These are phyloP conservation scores for Camellia oleifera DNA, from an alignment of 179 eudicot species.

Conservation along the genomic window DNA sequence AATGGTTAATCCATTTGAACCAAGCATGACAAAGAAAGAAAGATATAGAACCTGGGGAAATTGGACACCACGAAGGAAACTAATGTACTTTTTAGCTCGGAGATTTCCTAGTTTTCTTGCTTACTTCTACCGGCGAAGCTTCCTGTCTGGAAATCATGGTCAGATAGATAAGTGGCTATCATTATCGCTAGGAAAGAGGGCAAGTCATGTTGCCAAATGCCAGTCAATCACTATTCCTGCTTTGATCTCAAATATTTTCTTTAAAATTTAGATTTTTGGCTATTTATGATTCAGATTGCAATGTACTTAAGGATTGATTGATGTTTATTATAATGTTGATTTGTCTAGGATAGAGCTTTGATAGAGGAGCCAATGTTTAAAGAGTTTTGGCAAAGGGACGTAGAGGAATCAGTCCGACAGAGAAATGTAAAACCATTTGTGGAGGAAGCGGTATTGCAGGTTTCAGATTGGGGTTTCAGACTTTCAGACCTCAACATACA, in stretches of 20 bases:
- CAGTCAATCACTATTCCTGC: neutral
- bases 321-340: neutral
- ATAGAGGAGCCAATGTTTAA: constrained; percentile 41
- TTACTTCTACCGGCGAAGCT: constrained; percentile 48
- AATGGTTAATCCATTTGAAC: constrained; percentile 65
- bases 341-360: constrained; percentile 53
- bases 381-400: constrained; percentile 63
- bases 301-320: neutral
- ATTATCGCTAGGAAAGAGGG: constrained; percentile 51
- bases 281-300: neutral
- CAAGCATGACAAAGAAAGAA: constrained; percentile 62
- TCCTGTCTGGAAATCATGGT: constrained; percentile 61
- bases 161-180: constrained; percentile 56
- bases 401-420: constrained; percentile 74
- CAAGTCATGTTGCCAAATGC: constrained; percentile 18
- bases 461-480: constrained; percentile 64
- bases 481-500: constrained; percentile 52
- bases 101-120: constrained; percentile 50
- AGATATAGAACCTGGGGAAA: constrained; percentile 46
- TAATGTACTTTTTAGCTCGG: constrained; percentile 49
- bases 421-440: constrained; percentile 54
- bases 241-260: neutral
- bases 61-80: constrained; percentile 46
- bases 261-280: neutral
- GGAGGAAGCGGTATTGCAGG: constrained; percentile 64